These are phyloP conservation scores for Hypomontagnella submonticulosa DNA, from an alignment of 495 filamentous ascomycete species.

Conservation along the genomic window DNA sequence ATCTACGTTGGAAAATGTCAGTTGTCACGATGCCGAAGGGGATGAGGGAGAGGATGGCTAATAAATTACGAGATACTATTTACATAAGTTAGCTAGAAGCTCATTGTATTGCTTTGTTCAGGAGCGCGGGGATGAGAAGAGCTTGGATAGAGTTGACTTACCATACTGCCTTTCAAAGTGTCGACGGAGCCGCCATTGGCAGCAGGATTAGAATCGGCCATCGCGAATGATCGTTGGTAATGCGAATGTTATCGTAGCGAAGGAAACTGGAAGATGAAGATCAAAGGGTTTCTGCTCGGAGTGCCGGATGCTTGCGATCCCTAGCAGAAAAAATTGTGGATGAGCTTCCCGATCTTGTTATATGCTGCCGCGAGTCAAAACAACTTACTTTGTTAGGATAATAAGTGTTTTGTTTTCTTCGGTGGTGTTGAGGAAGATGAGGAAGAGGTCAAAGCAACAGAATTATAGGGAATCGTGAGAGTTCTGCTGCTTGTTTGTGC, in stretches of 20 bases:
- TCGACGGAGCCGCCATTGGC: constrained; percentile 46
- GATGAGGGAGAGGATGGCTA: constrained; percentile 8
- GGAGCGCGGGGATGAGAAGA: constrained; percentile 8
- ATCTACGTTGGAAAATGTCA: constrained; percentile 48
- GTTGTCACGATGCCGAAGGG: constrained; percentile 35
- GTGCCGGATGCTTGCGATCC: constrained; percentile 29
- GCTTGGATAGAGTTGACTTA: constrained; percentile 43
- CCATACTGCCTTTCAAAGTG: constrained; percentile 59
- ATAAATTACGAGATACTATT: constrained; percentile 31
- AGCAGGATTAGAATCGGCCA: constrained; percentile 44
- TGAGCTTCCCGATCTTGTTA: constrained; percentile 25
- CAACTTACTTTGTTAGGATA: constrained; percentile 12
- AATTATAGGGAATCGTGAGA: constrained; percentile 2
- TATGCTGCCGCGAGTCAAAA: not conserved
- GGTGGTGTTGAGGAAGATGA: constrained; percentile 3
- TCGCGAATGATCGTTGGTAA: constrained; percentile 48
- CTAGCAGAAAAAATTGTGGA: constrained; percentile 26
- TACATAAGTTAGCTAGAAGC: constrained; percentile 48
- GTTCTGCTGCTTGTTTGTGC: constrained; percentile 33
- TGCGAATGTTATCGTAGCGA: constrained; percentile 24
- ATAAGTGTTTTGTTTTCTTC: constrained; percentile 7
- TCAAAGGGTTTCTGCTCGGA: constrained; percentile 30
- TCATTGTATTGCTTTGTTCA: constrained; percentile 12
- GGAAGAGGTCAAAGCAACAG: constrained; percentile 3
- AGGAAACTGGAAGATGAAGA: constrained; percentile 6